phyloP scores from a whole-genome alignment of 768 basidiomycete species.

The Cubamyces sp. region DNA sequence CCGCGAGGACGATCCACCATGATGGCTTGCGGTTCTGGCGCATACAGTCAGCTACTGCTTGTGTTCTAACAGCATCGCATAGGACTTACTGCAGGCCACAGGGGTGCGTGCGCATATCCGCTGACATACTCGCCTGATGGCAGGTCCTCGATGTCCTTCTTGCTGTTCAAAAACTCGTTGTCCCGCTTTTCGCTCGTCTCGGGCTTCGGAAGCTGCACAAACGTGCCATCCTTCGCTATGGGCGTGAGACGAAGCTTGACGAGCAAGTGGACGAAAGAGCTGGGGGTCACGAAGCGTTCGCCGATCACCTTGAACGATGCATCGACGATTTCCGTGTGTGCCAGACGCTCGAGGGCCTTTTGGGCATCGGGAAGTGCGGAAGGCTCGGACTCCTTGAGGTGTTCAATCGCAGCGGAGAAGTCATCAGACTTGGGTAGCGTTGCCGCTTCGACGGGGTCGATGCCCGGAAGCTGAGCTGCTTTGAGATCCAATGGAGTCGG shows the following conservation, averaged over 20 bases:
- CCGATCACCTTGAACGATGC: conserved; percentile 92
- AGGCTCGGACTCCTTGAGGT: conserved; percentile 58
- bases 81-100: conserved; percentile 80
- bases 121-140: conserved; percentile 43
- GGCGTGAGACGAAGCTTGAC: conserved; percentile 81
- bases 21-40: conserved; percentile 80
- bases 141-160: conserved; percentile 61
- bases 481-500: conserved; percentile 50
- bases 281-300: conserved; percentile 85
- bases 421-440: conserved; percentile 40
- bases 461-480: conserved; percentile 80
- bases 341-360: conserved; percentile 72
- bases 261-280: conserved; percentile 84
- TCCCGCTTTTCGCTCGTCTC: conserved; percentile 44
- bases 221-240: conserved; percentile 14
- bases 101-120: conserved; percentile 86
- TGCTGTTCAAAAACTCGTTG: conserved; percentile 31
- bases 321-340: conserved; percentile 76
- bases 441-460: conserved; percentile 57
- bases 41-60: not conserved
- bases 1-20: conserved; percentile 92
- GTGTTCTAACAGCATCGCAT: not conserved
- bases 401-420: conserved; percentile 46
- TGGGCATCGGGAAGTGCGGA: conserved; percentile 53
- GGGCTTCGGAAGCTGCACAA: conserved; percentile 33